A percentile compares a stretch with the other conserved stretches of the same genome.
These are phyloP conservation scores for Tephrocybe sp. DNA, from an alignment of 768 basidiomycete genomes.

Conservation along the genomic window DNA sequence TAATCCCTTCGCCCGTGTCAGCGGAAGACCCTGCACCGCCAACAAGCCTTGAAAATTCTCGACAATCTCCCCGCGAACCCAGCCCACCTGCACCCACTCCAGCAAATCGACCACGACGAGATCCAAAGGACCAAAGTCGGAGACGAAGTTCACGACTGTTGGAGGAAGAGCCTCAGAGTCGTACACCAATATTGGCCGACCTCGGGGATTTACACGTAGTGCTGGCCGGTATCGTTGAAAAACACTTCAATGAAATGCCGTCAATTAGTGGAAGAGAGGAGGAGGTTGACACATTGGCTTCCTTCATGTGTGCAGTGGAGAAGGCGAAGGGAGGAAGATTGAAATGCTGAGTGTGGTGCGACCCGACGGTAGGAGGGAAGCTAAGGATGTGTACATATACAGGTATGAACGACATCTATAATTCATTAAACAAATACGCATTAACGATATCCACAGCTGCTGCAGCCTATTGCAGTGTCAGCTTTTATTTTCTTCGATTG, in stretches of 20 bases:
- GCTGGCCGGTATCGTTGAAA: constrained; percentile 67
- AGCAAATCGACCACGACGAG: constrained; percentile 72
- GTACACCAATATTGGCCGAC: constrained; percentile 70
- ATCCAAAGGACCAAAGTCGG: constrained; percentile 56
- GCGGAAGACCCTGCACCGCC: constrained; percentile 72
- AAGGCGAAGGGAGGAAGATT: constrained; percentile 41
- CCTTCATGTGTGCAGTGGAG: constrained; percentile 77
- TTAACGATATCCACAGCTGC: too few relatives aligned
- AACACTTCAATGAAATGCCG: constrained; percentile 64
- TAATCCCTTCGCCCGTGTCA: constrained; percentile 69
- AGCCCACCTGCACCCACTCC: constrained; percentile 54
- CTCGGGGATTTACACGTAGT: constrained; percentile 62
- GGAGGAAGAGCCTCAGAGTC: constrained; percentile 55
- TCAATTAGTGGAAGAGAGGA: constrained; percentile 59
- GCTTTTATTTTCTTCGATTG: too few relatives aligned
- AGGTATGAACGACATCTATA: too few relatives aligned
- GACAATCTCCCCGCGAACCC: constrained; percentile 44
- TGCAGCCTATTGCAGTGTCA: too few relatives aligned
- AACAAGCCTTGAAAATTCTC: constrained; percentile 47
- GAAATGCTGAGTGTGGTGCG: constrained; percentile 12
- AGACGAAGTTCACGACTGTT: constrained; percentile 70
- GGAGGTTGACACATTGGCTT: constrained; percentile 79
- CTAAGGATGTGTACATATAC: neutral
- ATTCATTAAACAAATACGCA: too few relatives aligned
- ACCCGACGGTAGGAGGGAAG: too few relatives aligned